Evolutionary conservation across 2,329 filamentous ascomycete genomes (phyloP), one percentile per base, ranked within the genome.

Genomic region (Ascosphaera pollenicola): DNA sequence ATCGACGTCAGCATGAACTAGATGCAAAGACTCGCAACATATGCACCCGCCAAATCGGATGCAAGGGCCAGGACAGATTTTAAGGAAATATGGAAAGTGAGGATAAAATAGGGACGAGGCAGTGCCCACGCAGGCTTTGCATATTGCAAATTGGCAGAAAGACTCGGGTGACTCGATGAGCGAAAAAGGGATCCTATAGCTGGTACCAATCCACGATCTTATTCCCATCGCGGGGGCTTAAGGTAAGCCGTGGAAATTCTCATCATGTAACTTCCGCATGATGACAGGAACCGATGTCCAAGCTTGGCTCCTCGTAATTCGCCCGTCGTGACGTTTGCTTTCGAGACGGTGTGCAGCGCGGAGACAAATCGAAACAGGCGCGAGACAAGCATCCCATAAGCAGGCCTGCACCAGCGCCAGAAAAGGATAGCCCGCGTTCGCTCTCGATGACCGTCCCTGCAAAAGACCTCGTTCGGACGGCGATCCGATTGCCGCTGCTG

Each of bases 361-460:
- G 24, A 28, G 24, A 28, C 24, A 28, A 28, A 13, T 7, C 13
- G 13, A 28, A 28, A 28, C n/a, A n/a, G n/a, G n/a, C n/a, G n/a
- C n/a, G n/a, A n/a, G n/a, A n/a, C n/a, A n/a, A n/a, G n/a, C n/a
- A n/a, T 15, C 85, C 81, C 13, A 85, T 92, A 39, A 95, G 63
- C 36, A 87, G 85, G 58, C 95, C 89, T 45, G 95, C 78, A 57
- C 95, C 89, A 6, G 85, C 85, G 2, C 80, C 89, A 36, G 95
- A 68, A 58, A 94, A 85, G 40, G 77, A 83, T 38, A 87, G 69
- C 37, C 87, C 87, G 51, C 91, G 85, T 7, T 87, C 87, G 39
- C 78, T 69, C 58, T 78, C 68, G 56, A 93, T 94, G 2, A 75
- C 68, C 39, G 71, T 72, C 41, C 87, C 87, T n/a, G n/a, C n/a